Evolutionary conservation across 495 filamentous ascomycete species (phyloP).

Genomic region (Corynascus novoguineensis): DNA sequence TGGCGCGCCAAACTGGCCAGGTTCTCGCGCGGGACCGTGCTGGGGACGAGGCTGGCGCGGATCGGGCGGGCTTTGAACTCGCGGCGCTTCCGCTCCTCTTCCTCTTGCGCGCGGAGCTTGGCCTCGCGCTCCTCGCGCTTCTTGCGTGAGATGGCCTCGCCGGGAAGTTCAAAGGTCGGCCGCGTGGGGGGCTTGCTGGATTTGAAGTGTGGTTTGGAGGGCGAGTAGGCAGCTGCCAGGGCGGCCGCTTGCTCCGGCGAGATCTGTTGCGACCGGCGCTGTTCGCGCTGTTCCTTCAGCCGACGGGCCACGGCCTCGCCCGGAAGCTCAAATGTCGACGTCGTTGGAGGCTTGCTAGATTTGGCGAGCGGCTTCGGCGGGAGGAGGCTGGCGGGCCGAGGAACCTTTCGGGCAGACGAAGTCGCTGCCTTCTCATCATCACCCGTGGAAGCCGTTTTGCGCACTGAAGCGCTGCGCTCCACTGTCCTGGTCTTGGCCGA

Average conservation of each 20-base stretch:
- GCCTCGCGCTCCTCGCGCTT: constrained; percentile 64
- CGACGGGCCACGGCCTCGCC: constrained; percentile 65
- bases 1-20: constrained; percentile 53
- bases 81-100: constrained; percentile 51
- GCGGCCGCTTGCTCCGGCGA: constrained; percentile 29
- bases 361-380: constrained; percentile 44
- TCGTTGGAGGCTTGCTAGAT: constrained; percentile 58
- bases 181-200: constrained; percentile 57
- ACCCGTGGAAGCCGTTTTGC: constrained; percentile 31
- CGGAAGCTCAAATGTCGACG: constrained; percentile 63
- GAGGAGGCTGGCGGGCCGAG: constrained; percentile 39
- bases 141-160: constrained; percentile 65
- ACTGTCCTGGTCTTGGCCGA: constrained; percentile 26
- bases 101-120: constrained; percentile 53
- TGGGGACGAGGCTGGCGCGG: constrained; percentile 38
- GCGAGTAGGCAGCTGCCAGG: constrained; percentile 25
- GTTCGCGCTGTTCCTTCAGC: constrained; percentile 49
- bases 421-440: constrained; percentile 28
- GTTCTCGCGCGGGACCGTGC: constrained; percentile 46
- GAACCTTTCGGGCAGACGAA: constrained; percentile 20
- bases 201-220: constrained; percentile 44
- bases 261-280: constrained; percentile 37
- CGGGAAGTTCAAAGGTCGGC: constrained; percentile 64
- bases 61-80: constrained; percentile 62
- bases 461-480: constrained; percentile 26